phyloP scores from a whole-genome alignment of 2,329 filamentous ascomycete genomes.

The Coleophoma crateriformis region DNA sequence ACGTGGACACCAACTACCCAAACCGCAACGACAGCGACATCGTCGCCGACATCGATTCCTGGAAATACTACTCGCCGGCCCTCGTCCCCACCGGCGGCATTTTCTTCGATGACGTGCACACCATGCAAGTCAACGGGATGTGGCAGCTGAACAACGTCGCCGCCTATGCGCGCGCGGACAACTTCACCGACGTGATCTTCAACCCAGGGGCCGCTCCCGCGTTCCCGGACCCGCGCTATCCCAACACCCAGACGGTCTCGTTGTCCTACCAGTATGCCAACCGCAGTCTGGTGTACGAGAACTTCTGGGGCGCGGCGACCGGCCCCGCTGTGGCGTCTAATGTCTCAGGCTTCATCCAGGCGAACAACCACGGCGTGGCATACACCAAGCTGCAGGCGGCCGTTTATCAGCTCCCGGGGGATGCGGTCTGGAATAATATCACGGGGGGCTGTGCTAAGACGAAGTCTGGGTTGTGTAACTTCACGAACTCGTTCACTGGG shows the following conservation, averaged over 20 bases:
- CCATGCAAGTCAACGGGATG: not conserved
- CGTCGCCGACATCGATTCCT: not conserved
- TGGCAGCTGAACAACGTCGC: slow-evolving; percentile 1
- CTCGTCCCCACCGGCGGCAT: not conserved
- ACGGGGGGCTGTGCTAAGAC: not conserved
- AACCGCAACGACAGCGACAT: not conserved
- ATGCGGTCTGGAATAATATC: not conserved
- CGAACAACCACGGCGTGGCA: not conserved
- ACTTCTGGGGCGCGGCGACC: not conserved
- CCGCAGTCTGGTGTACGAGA: not conserved
- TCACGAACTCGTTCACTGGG: not conserved
- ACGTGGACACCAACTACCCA: slow-evolving; percentile 1
- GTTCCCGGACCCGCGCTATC: not conserved
- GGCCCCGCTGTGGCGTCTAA: not conserved
- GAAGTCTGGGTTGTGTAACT: not conserved
- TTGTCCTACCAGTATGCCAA: not conserved
- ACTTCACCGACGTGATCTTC: slow-evolving; percentile 1
- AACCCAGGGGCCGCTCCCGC: not conserved
- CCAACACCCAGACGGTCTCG: not conserved
- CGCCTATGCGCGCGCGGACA: not conserved
- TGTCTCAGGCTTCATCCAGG: not conserved
- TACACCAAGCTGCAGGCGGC: not conserved
- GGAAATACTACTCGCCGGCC: not conserved
- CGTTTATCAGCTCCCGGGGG: not conserved
- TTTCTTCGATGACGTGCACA: slow-evolving; percentile 2